Base-by-base conservation (phyloP, 441 rosid species). In the Erysimum cheiri region DNA sequence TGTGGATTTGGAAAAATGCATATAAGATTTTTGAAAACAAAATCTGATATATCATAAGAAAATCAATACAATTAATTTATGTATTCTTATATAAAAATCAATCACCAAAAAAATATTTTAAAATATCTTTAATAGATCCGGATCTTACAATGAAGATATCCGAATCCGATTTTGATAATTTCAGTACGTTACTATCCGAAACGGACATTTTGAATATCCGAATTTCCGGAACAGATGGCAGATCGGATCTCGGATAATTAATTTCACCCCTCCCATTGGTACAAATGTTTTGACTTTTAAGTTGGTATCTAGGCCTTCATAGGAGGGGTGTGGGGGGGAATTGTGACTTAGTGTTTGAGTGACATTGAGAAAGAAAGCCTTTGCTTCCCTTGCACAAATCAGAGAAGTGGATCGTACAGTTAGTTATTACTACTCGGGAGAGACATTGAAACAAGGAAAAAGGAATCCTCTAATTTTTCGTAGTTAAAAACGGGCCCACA, bases 401-500 rank as follows among this genome's bases (percentile, higher is more conserved):
- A 10, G 17, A 58, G 17, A 36, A 49, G 41, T 17, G 60, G 46
- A 32, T 52, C 37, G 54, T 32, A 43, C 15, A 31, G 36, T 33
- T 1, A 19, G 22, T 19, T 19, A 19, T 19, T 47, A 62, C 43
- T 43, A 22, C 2, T 22, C 1, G 68, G 55, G 35, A 46, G 24
- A 22, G 24, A 43, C 62, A 52, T 35, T 29, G 74, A 70, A 19
- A 39, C 31, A 41, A 60, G 13, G 3, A 28, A 44, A 69, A 59
- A 37, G 52, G 76, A 64, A 48, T 39, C 56, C 67, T 52, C 60
- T 22, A 26, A 29, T 49, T 31, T 39, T 11, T 37, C 28, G 15
- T 64, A 49, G 10, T 41, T n/a, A 63, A n/a, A 4, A 8, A 53
- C 1, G 65, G 71, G 28, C 76, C 76, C 76, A 65, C 76, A 57